Base-by-base conservation (phyloP, 441 rosid species). In the Bocquillonia castaneifolia region DNA sequence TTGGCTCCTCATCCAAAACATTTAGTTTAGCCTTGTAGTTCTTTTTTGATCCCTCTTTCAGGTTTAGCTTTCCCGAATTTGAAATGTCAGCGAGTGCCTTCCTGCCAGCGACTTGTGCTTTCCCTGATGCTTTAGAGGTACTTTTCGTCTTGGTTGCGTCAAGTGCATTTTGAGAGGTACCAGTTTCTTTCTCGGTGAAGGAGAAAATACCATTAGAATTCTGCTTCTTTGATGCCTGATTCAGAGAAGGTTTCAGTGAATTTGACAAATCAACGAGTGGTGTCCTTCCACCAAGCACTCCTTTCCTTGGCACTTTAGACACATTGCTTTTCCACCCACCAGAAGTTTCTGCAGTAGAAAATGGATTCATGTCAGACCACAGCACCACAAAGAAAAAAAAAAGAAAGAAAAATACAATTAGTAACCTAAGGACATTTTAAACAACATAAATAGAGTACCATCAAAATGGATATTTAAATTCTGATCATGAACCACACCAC, bases 181-280 rank as follows among this genome's bases (percentile, higher is more conserved):
- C 45, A 7, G 40, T 58, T 37, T 65, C 80, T 29, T 71, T 80
- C 67, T 76, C 76, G 57, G 59, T 31, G 26, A 68, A 63, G 23
- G 77, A 13, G 64, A 73, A 58, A 26, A 70, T 28, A 37, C 64
- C 70, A n/a, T n/a, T n/a, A 22, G 80, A 59, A 36, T 44, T 78
- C 64, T 58, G 81, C 63, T 78, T 82, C 73, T 80, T 82, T 7
- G 78, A 58, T 20, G 75, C 66, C 74, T 76, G 83, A 48, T 59
- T 75, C 65, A 77, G 68, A 58, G 79, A 67, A 25, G 80, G 82
- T 61, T 74, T 71, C 59, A 72, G 68, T 7, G 87, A 79, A 72
- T 87, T 87, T 13, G 89, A 87, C 68, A 87, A 71, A 62, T 87
- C 91, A 32, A 89, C 84, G 23, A 88, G 93, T 0, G 91, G 89